phyloP scores from a whole-genome alignment of 352 stramenopile genomes.

The Phytophthora niederhauseri region DNA sequence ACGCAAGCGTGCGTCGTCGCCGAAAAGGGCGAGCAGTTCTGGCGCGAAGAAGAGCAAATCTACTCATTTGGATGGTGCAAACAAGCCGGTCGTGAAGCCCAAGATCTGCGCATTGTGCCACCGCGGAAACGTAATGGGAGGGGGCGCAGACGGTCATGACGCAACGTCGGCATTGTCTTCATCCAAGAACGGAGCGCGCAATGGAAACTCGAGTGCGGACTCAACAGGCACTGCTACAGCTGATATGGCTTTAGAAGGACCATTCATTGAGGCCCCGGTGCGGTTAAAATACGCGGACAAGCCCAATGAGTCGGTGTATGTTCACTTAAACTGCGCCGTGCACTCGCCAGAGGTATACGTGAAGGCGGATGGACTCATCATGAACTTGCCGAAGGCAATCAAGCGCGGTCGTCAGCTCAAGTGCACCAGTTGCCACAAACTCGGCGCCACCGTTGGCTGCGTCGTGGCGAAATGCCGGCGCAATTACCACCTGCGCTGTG shows the following conservation, averaged over 20 bases:
- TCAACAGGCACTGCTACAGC: slow-evolving; percentile 28
- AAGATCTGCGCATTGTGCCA: slow-evolving; percentile 73
- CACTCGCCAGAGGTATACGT: slow-evolving; percentile 87
- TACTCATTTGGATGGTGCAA: not conserved
- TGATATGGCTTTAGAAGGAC: slow-evolving; percentile 55
- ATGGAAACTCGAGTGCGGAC: slow-evolving; percentile 21
- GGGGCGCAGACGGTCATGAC: slow-evolving; percentile 14
- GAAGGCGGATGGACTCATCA: slow-evolving; percentile 81
- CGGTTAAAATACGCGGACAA: slow-evolving; percentile 80
- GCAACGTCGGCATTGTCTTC: not conserved
- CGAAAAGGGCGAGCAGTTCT: slow-evolving; percentile 8
- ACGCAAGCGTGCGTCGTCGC: slow-evolving; percentile 33
- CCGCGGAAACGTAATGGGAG: slow-evolving; percentile 48
- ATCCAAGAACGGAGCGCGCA: slow-evolving; percentile 22
- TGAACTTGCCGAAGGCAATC: slow-evolving; percentile 75
- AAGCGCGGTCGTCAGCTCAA: slow-evolving; percentile 81
- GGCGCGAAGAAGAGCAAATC: slow-evolving; percentile 38
- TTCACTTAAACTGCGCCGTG: slow-evolving; percentile 85
- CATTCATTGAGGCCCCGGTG: slow-evolving; percentile 78
- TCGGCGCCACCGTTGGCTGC: slow-evolving; percentile 79
- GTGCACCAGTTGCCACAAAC: slow-evolving; percentile 69
- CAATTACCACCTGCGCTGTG: slow-evolving; percentile 85
- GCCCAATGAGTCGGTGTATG: slow-evolving; percentile 63
- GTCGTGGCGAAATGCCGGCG: slow-evolving; percentile 76
- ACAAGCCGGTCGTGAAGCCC: slow-evolving; percentile 17